A percentile compares a stretch with the other conserved stretches of the same genome.
Conservation (phyloP, 2,329 filamentous ascomycete species). For the Cladosporium oxysporum region DNA sequence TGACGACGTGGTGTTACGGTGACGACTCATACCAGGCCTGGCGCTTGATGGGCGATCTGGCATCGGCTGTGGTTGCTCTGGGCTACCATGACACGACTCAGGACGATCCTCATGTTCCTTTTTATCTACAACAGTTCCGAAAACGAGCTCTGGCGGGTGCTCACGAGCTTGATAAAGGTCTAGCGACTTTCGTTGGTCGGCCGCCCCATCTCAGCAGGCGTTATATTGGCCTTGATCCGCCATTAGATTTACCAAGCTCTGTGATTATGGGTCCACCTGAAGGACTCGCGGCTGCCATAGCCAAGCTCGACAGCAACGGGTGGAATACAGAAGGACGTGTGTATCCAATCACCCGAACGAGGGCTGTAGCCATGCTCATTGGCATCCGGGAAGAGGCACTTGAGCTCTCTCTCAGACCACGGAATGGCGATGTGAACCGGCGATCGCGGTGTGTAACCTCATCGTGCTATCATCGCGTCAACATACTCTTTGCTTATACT, state of each 20-base stretch:
- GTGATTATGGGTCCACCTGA: neutral
- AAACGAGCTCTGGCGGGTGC: slow-evolving; percentile 11
- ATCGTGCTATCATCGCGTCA: too few relatives aligned
- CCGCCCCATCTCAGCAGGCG: slow-evolving; percentile 17
- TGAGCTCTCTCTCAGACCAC: neutral
- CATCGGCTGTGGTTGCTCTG: slow-evolving; percentile 16
- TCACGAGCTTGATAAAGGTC: slow-evolving; percentile 15
- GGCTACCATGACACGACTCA: slow-evolving; percentile 13
- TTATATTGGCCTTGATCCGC: slow-evolving; percentile 4
- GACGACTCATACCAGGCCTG: slow-evolving; percentile 20
- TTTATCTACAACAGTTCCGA: slow-evolving; percentile 17
- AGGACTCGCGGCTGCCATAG: neutral
- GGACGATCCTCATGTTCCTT: neutral
- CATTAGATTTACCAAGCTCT: slow-evolving; percentile 4
- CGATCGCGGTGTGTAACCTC: neutral
- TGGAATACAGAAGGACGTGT: neutral
- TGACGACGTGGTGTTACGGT: slow-evolving; percentile 21
- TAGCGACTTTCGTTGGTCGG: slow-evolving; percentile 18
- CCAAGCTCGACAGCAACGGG: neutral
- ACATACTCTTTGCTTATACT: neutral
- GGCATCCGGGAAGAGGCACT: neutral
- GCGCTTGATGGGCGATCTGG: slow-evolving; percentile 15
- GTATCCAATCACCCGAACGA: neutral
- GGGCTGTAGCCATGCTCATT: neutral
- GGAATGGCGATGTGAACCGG: neutral